Evolutionary conservation across 805 yeast genomes (phyloP), one percentile per base, ranked within the genome.

Genomic region (Cyberlindnera euphorbiiphila): DNA sequence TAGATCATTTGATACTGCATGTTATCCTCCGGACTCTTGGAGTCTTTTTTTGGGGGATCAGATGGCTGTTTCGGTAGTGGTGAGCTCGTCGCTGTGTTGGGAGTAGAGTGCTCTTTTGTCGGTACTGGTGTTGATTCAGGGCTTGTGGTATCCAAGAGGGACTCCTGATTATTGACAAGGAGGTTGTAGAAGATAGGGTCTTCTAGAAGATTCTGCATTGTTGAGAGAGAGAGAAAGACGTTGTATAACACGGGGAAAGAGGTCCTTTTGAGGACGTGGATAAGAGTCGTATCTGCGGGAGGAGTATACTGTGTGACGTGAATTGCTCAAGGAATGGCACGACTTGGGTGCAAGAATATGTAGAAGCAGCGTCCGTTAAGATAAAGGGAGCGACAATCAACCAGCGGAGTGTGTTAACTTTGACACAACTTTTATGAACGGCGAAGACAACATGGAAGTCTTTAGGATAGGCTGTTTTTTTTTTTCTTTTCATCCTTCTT

Each of bases 121-220:
- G 35, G 15, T 4, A 35, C 24, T 3, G 47, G 39, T 14, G 49
- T 47, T 9, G 37, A 34, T 21, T 32, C 23, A 16, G 32, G 16
- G 16, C 27, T 19, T 12, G 32, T 26, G 14, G 31, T 23, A 14
- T 40, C 43, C 13, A 32, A n/a, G 22, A 40, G 25, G 3, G 43
- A 32, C 26, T 40, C 43, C 17, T 32, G 36, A 18, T 52, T 49
- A 23, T 45, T 49, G n/a, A 45, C 36, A 15, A 52, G 31, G 11
- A 52, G 39, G 12, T 39, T 40, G 37, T 50, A 50, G 26, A 52
- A 52, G 11, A 46, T 47, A 2, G 55, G 52, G 29, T 52, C 57
- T 11, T 49, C 50, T 8, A 52, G 24, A 8, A 52, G 38, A 20
- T 42, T 49, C 17, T 50, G 52, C 56, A 52, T 52, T 24, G 23